Evolutionary conservation across 306 rosid genomes (phyloP), one percentile per base, ranked within the genome.

Genomic region (Sophora flavescens): DNA sequence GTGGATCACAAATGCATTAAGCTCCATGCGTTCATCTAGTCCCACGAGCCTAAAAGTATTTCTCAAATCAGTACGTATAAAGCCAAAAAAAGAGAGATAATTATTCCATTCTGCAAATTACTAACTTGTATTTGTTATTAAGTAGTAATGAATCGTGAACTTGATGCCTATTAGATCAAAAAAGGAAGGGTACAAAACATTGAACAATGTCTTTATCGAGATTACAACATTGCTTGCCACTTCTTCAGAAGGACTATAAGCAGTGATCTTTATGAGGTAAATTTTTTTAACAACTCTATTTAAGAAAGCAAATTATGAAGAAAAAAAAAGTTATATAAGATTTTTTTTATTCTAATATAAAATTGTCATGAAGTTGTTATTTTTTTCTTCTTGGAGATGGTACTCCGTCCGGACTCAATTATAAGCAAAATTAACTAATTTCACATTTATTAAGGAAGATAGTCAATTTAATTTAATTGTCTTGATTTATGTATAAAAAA

Each of bases 51-150:
- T 44, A 15, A 81, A 62, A 47, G 53, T 76, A 26, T 75, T 56
- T 45, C 48, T 76, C 4, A 79, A 74, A 79, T 79, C 83, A 38
- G 83, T 79, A 42, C 15, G 82, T 50, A 62, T 78, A 18, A 57
- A 67, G 26, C 0, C 18, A 0, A 10, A n/a, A 26, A 56, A 41
- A 4, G 14, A 4, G 8, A 2, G 6, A 17, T 4, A 14, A n/a
- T 38, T 64, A 3, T 9, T 22, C 26, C 2, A 10, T 11, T 38
- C 0, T 53, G 39, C 9, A n/a, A 61, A 52, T 22, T 45, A n/a
- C 2, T 33, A 44, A 10, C 32, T 54, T 10, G 15, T 6, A 22
- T 22, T 22, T 22, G 22, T 42, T 66, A 44, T 1, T 66, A 11
- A 14, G 8, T 53, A n/a, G 11, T 13, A 45, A 2, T 6, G 65